Evolutionary conservation across 352 stramenopile genomes (phyloP).

Genomic region (Phytophthora ohioensis): DNA sequence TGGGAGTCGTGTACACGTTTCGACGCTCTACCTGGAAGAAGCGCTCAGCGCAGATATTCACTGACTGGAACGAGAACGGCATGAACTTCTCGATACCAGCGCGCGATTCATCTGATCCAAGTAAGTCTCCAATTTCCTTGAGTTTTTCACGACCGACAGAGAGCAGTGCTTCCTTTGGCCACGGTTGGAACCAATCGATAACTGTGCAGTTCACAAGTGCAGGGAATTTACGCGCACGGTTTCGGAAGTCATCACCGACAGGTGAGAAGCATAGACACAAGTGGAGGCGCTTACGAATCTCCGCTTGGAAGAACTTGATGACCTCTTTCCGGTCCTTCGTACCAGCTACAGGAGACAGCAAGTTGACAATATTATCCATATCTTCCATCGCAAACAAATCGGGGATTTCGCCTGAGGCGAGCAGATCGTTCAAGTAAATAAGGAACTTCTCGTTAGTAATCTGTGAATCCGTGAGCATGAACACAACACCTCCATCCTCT

Average conservation of each 20-base stretch:
- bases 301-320: conserved; percentile 95
- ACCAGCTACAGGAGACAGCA: conserved; percentile 75
- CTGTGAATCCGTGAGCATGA: conserved; percentile 96
- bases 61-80: conserved; percentile 94
- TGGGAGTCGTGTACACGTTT: conserved; percentile 96
- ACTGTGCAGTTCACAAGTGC: conserved; percentile 96
- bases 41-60: conserved; percentile 92
- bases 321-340: conserved; percentile 93
- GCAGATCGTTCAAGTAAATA: conserved; percentile 96
- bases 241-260: conserved; percentile 96
- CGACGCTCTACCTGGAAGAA: conserved; percentile 93
- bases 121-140: conserved; percentile 83
- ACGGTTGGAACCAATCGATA: conserved; percentile 96
- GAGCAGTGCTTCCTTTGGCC: conserved; percentile 94
- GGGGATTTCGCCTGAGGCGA: conserved; percentile 94
- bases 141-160: conserved; percentile 91
- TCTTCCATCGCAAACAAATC: conserved; percentile 96
- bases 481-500: conserved; percentile 91
- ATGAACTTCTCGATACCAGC: conserved; percentile 96
- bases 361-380: conserved; percentile 94
- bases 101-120: conserved; percentile 84
- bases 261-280: conserved; percentile 96
- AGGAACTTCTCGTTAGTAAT: conserved; percentile 98
- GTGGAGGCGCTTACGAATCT: conserved; percentile 96
- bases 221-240: conserved; percentile 94